Percentiles rank a stretch among this genome's conserved stretches.
phyloP scores from a whole-genome alignment of 305 asterid genomes.

The Andrographis paniculata region DNA sequence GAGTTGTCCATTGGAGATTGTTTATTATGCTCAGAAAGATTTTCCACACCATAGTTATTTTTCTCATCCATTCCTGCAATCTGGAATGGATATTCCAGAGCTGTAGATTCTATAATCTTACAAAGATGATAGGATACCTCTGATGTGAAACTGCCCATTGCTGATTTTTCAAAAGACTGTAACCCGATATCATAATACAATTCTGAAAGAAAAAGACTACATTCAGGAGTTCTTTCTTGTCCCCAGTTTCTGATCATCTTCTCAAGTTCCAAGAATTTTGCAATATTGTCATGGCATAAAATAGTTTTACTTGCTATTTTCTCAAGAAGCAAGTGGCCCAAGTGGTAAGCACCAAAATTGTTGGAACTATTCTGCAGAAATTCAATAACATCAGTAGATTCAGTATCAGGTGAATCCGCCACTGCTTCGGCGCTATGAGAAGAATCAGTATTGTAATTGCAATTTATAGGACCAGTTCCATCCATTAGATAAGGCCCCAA shows the following conservation, averaged over 20 bases:
- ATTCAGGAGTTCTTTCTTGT: conserved; percentile 72
- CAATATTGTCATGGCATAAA: conserved; percentile 44
- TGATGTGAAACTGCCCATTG: conserved; percentile 42
- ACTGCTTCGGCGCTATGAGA: conserved; percentile 33
- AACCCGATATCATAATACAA: conserved; percentile 81
- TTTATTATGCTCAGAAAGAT: conserved; percentile 28
- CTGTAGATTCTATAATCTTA: conserved; percentile 78
- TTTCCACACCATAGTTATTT: conserved; percentile 24
- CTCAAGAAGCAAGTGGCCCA: conserved; percentile 83
- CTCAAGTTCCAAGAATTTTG: conserved; percentile 77
- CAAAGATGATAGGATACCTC: conserved; percentile 88
- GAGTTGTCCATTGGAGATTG: conserved; percentile 24
- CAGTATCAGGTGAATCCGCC: conserved; percentile 41
- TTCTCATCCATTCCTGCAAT: conserved; percentile 27
- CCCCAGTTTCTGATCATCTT: conserved; percentile 80
- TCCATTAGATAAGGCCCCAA: conserved; percentile 55
- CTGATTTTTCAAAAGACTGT: conserved; percentile 42
- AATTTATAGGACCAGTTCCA: conserved; percentile 33
- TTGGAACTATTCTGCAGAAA: conserved; percentile 51
- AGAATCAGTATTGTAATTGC: conserved; percentile 26
- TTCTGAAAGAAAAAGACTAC: conserved; percentile 90
- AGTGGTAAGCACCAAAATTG: conserved; percentile 76
- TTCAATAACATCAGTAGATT: conserved; percentile 47
- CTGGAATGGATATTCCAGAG: conserved; percentile 53
- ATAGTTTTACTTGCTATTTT: conserved; percentile 56